Percentiles rank a stretch among this genome's conserved stretches.
Conservation (phyloP, 2,329 filamentous ascomycete species). For the Stemphylium vesicarium region DNA sequence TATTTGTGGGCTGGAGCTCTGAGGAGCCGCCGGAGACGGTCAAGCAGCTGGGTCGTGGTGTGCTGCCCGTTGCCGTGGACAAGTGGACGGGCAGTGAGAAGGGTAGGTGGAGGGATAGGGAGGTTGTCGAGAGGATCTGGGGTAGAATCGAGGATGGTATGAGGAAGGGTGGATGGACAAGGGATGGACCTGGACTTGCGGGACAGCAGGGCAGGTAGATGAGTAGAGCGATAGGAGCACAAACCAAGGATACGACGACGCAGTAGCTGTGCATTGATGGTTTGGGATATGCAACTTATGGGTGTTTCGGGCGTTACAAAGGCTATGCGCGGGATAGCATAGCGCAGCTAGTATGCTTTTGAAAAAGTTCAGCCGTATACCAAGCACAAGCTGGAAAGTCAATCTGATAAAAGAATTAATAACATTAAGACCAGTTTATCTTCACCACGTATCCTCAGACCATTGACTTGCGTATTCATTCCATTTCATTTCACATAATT, state of each 20-base stretch:
- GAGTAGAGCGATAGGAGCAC: background rate
- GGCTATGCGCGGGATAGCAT: background rate
- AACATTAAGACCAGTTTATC: background rate
- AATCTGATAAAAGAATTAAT: background rate
- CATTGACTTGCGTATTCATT: background rate
- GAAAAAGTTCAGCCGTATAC: background rate
- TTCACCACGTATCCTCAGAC: background rate
- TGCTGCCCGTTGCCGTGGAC: conserved; percentile 80
- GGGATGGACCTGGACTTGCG: conserved; percentile 65
- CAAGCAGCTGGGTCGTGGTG: conserved; percentile 82
- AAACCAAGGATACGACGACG: background rate
- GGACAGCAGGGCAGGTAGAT: conserved; percentile 27
- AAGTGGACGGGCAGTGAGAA: conserved; percentile 68
- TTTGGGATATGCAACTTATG: background rate
- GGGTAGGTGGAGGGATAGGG: conserved; percentile 82
- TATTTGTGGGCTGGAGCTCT: conserved; percentile 91
- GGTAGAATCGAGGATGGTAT: conserved; percentile 86
- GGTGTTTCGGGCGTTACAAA: conserved; percentile 15
- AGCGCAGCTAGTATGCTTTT: background rate
- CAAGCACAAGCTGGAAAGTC: background rate
- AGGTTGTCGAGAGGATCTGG: conserved; percentile 94
- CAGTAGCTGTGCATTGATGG: background rate
- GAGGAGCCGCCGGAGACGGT: conserved; percentile 80
- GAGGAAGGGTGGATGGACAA: conserved; percentile 82
- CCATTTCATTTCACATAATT: conserved; percentile 3